Conservation (phyloP, 2,329 filamentous ascomycete species). For the Sordariomycetes sp. region DNA sequence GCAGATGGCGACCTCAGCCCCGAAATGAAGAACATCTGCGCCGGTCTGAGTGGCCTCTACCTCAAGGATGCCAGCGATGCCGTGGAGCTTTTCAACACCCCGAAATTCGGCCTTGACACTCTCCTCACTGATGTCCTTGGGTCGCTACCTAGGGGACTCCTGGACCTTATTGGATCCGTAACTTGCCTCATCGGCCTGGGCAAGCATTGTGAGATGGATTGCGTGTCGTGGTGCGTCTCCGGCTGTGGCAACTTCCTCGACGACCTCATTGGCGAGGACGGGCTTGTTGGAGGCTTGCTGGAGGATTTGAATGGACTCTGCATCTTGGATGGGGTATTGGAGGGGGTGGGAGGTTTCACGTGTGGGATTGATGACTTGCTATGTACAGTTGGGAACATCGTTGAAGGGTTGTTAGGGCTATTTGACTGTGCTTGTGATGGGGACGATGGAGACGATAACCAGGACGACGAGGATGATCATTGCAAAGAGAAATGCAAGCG, state of each 20-base stretch:
- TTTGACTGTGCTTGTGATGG: not conserved
- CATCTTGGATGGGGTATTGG: constrained; percentile 1
- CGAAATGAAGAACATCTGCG: constrained; percentile 19
- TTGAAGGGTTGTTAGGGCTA: not conserved
- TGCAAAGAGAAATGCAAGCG: too few relatives aligned
- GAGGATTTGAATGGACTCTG: not conserved
- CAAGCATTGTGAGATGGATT: constrained; percentile 24
- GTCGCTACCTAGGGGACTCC: constrained; percentile 13
- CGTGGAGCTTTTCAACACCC: constrained; percentile 26
- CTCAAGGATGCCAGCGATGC: constrained; percentile 18
- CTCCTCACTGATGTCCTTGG: constrained; percentile 14
- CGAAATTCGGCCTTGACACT: constrained; percentile 18
- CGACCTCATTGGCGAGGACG: constrained; percentile 12
- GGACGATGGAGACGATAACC: too few relatives aligned
- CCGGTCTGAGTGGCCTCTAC: constrained; percentile 22
- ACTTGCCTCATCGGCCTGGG: constrained; percentile 21
- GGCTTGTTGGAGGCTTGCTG: constrained; percentile 4
- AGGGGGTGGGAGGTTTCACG: not conserved
- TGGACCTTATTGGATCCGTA: constrained; percentile 12
- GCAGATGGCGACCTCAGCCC: constrained; percentile 12
- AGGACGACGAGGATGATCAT: too few relatives aligned
- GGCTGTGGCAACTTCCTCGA: constrained; percentile 29
- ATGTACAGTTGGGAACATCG: not conserved
- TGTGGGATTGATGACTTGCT: constrained; percentile 1
- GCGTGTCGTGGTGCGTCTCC: constrained; percentile 25